Evolutionary conservation across 1,139 yeast species (phyloP), one percentile per base, ranked within the genome.

Genomic region (Blastobotrys apis): DNA sequence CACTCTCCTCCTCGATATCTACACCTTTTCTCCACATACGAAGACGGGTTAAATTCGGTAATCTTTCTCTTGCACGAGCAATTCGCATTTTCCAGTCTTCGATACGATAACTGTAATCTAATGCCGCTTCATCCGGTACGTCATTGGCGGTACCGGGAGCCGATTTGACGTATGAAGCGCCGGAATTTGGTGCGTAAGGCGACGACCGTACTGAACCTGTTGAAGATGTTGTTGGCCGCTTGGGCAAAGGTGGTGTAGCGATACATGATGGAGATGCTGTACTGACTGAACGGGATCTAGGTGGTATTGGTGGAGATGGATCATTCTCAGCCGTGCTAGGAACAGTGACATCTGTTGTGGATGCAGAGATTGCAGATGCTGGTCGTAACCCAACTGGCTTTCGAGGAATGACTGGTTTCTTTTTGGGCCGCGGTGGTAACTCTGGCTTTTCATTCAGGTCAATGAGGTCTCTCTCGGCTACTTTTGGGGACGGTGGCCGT

Each of bases 51-150:
- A 53, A 48, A 3, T 51, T 46, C 3, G 71, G 69, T 16, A 68
- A 49, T 41, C 50, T 49, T 19, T 54, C 53, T 3, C 64, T 57
- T 3, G 74, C 73, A 2, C 56, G 55, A 8, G 51, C 51, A 3
- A 72, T 64, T 30, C 78, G 63, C 33, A 53, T 51, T 43, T 65
- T 66, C 78, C 78, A 74, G 22, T 56, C 53, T 22, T 72, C 75
- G 10, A 67, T 63, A 36, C 64, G 68, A 21, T 13, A 26, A 20
- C 33, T 39, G 25, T 39, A 39, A 12, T 39, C 43, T 16, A 39
- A 25, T 10, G 29, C 12, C 12, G 32, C 38, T 33, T 39, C 43
- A 20, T 39, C 43, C 5, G 33, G 32, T 9, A 37, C 21, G 6
- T 36, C 39, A 10, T 13, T 15, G 19, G 13, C 31, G 13, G 19